Base-by-base conservation (phyloP, 176 grass and related monocot species). In the Puccinellia tenuiflora region DNA sequence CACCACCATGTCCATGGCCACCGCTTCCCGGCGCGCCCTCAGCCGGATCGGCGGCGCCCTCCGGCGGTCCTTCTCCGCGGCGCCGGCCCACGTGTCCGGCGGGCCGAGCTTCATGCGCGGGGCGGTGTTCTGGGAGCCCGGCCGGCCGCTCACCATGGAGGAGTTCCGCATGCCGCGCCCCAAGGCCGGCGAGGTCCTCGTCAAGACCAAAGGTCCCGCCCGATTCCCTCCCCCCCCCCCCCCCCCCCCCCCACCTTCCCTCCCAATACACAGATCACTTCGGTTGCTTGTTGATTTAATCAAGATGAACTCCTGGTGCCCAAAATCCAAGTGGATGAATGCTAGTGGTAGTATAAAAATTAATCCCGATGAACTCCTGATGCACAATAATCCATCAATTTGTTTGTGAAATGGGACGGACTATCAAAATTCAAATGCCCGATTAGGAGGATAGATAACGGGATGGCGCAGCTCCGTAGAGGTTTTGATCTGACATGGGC, bases 81-180 rank as follows among this genome's bases (percentile, higher is more conserved):
- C 25, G 2, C 1, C 77, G 12, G 87, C 70, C 89, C 86, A 93
- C 81, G 96, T 93, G 17, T 81, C 83, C 2, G 93, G 96, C 14
- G 93, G 87, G 29, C 86, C 93, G 10, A 93, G 91, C 85, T 98
- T 65, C 83, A 96, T 98, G 96, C 88, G 87, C 73, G 93, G 83
- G 48, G 73, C 88, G 6, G 93, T 98, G 73, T 98, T 98, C 91
- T 95, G 93, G 87, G 96, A 98, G 86, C 87, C 96, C n/a, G 93
- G 93, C 56, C 91, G 96, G 12, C 93, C 96, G 48, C 93, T 98
- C 28, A 88, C 93, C 9, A 66, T 93, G 71, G 96, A 99, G 91
- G 96, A 99, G 46, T 95, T 99, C 73, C 83, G 66, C 46, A 99
- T 99, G 96, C 96, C 96, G 38, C 83, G 91, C 5, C 96, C 96